Evolutionary conservation across 176 grass and related monocot species (phyloP).

Genomic region (Bolboschoenus planiculmis): DNA sequence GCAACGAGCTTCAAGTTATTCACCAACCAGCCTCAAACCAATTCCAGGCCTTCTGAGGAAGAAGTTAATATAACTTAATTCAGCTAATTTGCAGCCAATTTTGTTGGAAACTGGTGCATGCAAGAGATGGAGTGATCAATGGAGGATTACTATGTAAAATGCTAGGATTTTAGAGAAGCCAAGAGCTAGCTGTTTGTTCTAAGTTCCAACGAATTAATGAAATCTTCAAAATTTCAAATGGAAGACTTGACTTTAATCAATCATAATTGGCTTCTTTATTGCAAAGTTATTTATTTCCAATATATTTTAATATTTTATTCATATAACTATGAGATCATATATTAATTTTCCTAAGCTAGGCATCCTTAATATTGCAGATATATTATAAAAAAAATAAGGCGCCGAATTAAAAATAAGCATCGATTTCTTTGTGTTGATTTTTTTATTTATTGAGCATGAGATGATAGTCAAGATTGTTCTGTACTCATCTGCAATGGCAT

Average conservation of each 20-base stretch:
- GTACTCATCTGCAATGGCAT: background rate
- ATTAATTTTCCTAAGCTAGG: background rate
- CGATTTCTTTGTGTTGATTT: background rate
- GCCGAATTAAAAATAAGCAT: background rate
- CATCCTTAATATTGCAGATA: background rate
- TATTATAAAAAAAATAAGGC: background rate
- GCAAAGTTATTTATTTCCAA: background rate
- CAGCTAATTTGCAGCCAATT: background rate
- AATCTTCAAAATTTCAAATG: slow-evolving; percentile 8
- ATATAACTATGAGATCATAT: no score
- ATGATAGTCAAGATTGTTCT: background rate
- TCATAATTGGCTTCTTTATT: background rate
- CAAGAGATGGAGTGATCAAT: slow-evolving; percentile 11
- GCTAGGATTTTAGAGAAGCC: slow-evolving; percentile 18
- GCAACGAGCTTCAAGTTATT: slow-evolving; percentile 38
- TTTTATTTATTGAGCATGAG: background rate
- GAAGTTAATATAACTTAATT: slow-evolving; percentile 33
- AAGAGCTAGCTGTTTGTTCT: background rate
- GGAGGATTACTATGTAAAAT: slow-evolving; percentile 29
- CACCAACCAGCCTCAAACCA: slow-evolving; percentile 43
- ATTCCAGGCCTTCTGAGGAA: slow-evolving; percentile 60
- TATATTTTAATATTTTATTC: background rate
- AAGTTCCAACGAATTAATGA: background rate
- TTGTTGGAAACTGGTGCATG: slow-evolving; percentile 27
- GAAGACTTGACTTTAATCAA: background rate